These are phyloP conservation scores for Gossypium schwendimanii DNA, from an alignment of 441 rosid genomes.

Conservation along the genomic window DNA sequence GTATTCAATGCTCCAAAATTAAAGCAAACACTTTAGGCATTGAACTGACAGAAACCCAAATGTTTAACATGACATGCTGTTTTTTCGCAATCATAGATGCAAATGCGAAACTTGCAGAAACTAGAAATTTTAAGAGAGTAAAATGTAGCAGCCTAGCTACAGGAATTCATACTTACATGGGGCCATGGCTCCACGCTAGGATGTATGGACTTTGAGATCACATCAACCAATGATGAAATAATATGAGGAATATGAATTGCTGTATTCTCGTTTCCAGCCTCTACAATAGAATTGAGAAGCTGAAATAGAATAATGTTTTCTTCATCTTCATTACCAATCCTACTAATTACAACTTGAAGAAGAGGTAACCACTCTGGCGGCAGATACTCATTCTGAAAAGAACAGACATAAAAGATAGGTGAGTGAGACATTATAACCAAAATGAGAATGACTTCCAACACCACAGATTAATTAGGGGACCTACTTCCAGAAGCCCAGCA, in stretches of 20 bases:
- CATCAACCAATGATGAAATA: conserved; percentile 49
- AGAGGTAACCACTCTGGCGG: conserved; percentile 82
- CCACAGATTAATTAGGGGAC: conserved; percentile 13
- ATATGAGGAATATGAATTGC: conserved; percentile 56
- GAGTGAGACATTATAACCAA: conserved; percentile 20
- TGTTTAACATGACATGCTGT: neutral
- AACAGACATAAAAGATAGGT: conserved; percentile 16
- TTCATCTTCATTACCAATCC: conserved; percentile 63
- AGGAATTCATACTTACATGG: conserved; percentile 39
- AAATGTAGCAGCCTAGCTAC: conserved; percentile 5
- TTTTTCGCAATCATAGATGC: neutral
- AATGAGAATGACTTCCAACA: conserved; percentile 7
- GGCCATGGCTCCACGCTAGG: conserved; percentile 56
- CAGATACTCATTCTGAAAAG: conserved; percentile 59
- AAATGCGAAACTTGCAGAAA: neutral
- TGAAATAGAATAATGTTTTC: conserved; percentile 60
- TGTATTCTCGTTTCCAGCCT: conserved; percentile 53
- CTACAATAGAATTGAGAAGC: conserved; percentile 66
- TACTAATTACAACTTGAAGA: conserved; percentile 61
- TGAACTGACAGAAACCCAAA: neutral
- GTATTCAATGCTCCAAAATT: neutral
- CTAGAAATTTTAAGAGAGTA: neutral
- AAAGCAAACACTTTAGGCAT: conserved; percentile 7
- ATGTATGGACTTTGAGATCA: conserved; percentile 41
- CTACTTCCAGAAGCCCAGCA: conserved; percentile 62